A percentile compares a stretch with the other conserved stretches of the same genome.
phyloP scores from a whole-genome alignment of 495 filamentous ascomycete species.

The Neurospora hispaniola region DNA sequence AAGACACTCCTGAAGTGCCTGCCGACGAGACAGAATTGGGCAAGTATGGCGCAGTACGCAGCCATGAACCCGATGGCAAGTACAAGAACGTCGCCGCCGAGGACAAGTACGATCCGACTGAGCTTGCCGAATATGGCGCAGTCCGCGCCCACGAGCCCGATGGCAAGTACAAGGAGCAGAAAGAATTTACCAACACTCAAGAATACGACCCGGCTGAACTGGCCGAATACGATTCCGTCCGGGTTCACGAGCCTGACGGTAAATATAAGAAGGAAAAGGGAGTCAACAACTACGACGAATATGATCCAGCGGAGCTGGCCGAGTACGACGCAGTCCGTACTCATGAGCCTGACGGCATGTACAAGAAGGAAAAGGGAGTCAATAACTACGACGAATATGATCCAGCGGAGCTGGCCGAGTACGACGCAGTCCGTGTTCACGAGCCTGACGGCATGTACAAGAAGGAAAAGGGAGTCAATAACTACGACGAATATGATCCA shows the following conservation, averaged over 20 bases:
- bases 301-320: background rate
- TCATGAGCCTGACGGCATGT: conserved; percentile 25
- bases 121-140: background rate
- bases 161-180: conserved; percentile 6
- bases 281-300: conserved; percentile 6
- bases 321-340: conserved; percentile 19
- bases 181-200: background rate
- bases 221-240: conserved; percentile 23
- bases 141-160: conserved; percentile 7
- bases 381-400: conserved; percentile 5
- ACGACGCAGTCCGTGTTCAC: background rate
- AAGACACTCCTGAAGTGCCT: background rate
- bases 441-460: conserved; percentile 12
- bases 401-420: background rate
- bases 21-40: background rate
- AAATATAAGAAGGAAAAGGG: conserved; percentile 14
- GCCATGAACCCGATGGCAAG: background rate
- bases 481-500: conserved; percentile 7
- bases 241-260: conserved; percentile 24
- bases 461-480: background rate
- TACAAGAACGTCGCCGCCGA: conserved; percentile 1
- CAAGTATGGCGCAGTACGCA: background rate
- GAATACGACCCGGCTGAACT: conserved; percentile 10
- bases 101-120: background rate
- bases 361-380: conserved; percentile 9